Evolutionary conservation across 108 stramenopile species (phyloP).

Genomic region (Chaetoceros muelleri): DNA sequence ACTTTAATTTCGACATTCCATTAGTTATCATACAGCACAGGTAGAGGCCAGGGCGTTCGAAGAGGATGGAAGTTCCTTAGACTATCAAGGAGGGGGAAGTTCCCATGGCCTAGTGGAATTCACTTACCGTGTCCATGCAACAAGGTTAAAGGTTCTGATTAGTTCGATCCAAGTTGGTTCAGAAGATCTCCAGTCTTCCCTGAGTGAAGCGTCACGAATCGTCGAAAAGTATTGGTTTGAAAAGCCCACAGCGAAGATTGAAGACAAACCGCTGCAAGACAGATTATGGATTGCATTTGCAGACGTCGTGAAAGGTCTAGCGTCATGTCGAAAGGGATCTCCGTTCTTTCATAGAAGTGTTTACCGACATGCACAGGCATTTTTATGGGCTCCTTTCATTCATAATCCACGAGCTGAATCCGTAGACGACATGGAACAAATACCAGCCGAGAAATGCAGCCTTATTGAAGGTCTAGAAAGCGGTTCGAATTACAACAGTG

Average conservation of each 20-base stretch:
- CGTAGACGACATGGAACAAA: constrained; percentile 14
- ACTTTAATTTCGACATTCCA: no score
- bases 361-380: constrained; percentile 68
- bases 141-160: constrained; percentile 66
- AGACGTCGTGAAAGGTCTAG: constrained; percentile 59
- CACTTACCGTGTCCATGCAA: constrained; percentile 71
- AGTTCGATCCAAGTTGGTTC: constrained; percentile 27
- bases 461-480: constrained; percentile 40
- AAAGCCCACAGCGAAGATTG: neutral
- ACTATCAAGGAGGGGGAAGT: constrained; percentile 57
- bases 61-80: constrained; percentile 26
- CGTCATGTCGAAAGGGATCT: constrained; percentile 46
- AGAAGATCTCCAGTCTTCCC: constrained; percentile 31
- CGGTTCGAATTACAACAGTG: constrained; percentile 36
- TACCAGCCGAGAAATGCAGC: constrained; percentile 33
- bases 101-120: constrained; percentile 68
- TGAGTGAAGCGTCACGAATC: constrained; percentile 57
- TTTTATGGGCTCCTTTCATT: constrained; percentile 69
- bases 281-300: constrained; percentile 54
- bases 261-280: constrained; percentile 12
- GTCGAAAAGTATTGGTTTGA: constrained; percentile 35
- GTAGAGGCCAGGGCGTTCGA: constrained; percentile 38
- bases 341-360: constrained; percentile 75
- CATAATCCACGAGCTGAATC: constrained; percentile 29
- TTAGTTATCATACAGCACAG: constrained; percentile 41